Base-by-base conservation (phyloP, 129 eudicot genomes). In the Escallonia rubra region DNA sequence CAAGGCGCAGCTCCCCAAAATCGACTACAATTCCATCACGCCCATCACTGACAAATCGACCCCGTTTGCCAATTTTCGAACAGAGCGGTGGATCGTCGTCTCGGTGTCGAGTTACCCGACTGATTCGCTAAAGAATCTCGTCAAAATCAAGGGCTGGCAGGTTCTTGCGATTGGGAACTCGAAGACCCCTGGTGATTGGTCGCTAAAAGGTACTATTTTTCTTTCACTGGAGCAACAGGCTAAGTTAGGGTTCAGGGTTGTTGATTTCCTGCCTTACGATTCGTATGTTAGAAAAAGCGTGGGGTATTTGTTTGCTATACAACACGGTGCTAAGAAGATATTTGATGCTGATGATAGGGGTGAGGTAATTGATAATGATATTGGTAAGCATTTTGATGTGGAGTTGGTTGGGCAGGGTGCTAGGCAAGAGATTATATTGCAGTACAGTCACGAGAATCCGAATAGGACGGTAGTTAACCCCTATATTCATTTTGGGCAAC, bases 301-400 rank as follows among this genome's bases (percentile, higher is more conserved):
- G 62, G 98, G 98, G 8, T 91, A 91, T 78, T 75, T 91, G 56
- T 91, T 91, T 70, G 98, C 98, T 11, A 88, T 91, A 34, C 98
- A 91, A 67, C 98, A 91, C 43, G 98, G 98, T 39, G 98, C 96
- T 2, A 90, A 86, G 72, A 91, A 88, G 74, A 85, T 91, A 53
- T 89, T 78, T 61, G 99, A 93, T 71, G 90, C 90, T 49, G 99
- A 89, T 82, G 96, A 89, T 85, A 82, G 96, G 38, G 96, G 96
- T 14, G 90, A 93, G 34, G 90, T 93, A 12, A 89, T 93, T 61
- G 99, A 82, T 79, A 72, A 80, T 75, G 93, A 93, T 77, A 72
- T 93, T 14, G 96, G 96, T 56, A 93, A 89, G 67, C 96, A 89
- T 82, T 93, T 93, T 82, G 99, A 93, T 80, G 95, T 93, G 8